These are phyloP conservation scores for Arabidopsis thaliana DNA, from an alignment of 345 rosid species.

Conservation along the genomic window DNA sequence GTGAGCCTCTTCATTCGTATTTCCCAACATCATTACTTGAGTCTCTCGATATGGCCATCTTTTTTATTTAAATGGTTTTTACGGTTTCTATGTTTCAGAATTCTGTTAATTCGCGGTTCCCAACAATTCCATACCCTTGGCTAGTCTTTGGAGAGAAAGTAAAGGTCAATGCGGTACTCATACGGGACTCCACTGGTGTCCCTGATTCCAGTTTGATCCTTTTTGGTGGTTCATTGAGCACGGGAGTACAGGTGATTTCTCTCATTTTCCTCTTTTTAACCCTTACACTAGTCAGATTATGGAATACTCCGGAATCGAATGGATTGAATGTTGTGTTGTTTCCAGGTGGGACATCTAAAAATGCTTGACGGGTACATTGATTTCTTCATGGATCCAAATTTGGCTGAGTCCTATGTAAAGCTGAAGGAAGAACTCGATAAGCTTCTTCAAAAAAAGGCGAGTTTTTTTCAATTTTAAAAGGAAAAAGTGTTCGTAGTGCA, in stretches of 20 bases:
- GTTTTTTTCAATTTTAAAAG: not conserved
- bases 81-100: constrained; percentile 56
- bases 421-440: constrained; percentile 83
- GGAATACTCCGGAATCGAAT: not conserved
- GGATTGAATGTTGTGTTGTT: constrained; percentile 22
- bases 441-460: constrained; percentile 76
- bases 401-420: constrained; percentile 85
- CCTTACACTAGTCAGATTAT: not conserved
- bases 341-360: constrained; percentile 89
- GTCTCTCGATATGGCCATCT: not conserved
- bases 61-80: not conserved
- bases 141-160: constrained; percentile 96
- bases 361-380: constrained; percentile 93
- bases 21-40: constrained; percentile 5
- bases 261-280: constrained; percentile 1
- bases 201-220: constrained; percentile 91
- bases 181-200: constrained; percentile 96
- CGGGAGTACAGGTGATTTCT: constrained; percentile 70
- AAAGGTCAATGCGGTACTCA: constrained; percentile 87
- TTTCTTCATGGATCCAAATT: constrained; percentile 88
- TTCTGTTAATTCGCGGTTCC: constrained; percentile 92
- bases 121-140: constrained; percentile 94
- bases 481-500: not conserved
- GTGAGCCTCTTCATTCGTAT: constrained; percentile 54
- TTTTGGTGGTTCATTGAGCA: constrained; percentile 78